phyloP scores from a whole-genome alignment of 768 basidiomycete genomes.

The Panellus pusillus region DNA sequence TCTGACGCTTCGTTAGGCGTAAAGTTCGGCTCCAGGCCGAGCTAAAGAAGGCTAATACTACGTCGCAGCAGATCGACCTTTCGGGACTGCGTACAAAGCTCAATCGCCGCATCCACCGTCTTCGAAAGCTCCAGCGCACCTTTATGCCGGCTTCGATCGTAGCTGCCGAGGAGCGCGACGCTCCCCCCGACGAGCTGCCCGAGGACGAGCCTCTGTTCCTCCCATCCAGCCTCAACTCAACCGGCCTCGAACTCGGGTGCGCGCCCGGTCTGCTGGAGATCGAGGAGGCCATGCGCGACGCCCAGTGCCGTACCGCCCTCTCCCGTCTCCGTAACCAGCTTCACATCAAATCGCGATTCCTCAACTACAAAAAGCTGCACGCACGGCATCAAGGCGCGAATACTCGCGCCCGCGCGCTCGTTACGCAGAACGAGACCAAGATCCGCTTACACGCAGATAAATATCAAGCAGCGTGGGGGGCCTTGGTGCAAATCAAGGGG shows the following conservation, averaged over 20 bases:
- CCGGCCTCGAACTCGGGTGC: too few species aligned
- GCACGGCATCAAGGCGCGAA: not conserved
- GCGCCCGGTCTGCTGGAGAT: conserved; percentile 14
- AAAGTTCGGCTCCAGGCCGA: not conserved
- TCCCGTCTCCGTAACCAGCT: too few species aligned
- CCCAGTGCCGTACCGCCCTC: conserved; percentile 25
- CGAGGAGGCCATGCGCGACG: conserved; percentile 23
- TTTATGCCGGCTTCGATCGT: conserved; percentile 3
- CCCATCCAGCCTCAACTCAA: too few species aligned
- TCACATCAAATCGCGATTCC: too few species aligned
- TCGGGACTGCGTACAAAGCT: not conserved
- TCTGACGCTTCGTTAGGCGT: not conserved
- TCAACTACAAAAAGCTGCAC: not conserved
- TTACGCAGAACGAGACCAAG: not conserved
- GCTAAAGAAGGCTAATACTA: not conserved
- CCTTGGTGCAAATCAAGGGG: not conserved
- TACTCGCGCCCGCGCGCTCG: not conserved
- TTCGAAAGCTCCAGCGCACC: conserved; percentile 1
- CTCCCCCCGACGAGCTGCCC: not conserved
- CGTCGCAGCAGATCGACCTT: not conserved
- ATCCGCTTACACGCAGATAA: not conserved
- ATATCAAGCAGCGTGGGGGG: not conserved
- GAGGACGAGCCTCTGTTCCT: conserved; percentile 19
- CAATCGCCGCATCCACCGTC: not conserved
- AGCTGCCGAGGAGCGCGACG: not conserved